Evolutionary conservation across 1,284 basidiomycete genomes (phyloP), one percentile per base, ranked within the genome.

Genomic region (Ganoderma lucidum): DNA sequence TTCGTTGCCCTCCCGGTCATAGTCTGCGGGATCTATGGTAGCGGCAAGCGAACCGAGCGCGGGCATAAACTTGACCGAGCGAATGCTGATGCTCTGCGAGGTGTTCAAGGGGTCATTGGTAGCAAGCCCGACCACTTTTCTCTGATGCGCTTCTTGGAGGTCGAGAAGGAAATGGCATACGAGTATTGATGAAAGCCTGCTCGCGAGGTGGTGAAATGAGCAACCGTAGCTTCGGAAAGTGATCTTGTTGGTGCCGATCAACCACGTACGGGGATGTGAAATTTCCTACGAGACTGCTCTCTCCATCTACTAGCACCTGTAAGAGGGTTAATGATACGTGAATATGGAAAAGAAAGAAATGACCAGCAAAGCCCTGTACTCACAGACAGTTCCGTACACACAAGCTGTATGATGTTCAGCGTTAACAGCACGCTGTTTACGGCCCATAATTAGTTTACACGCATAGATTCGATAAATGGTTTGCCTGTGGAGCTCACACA

Each of bases 41-140:
- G 48, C 48, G n/a, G n/a, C 48, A 51, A 51, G 48, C 48, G 48
- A 51, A 9, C 48, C 48, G 23, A 51, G 48, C 2, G 23, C 48
- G 1, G 48, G 48, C 19, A 17, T 17, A n/a, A 51, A n/a, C 8
- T 51, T 23, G n/a, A 51, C 19, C 2, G 48, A 51, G 19, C 48
- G n/a, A 28, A 51, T n/a, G 48, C n/a, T 23, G 48, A 51, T 9
- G 23, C n/a, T 51, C 48, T 51, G 48, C n/a, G n/a, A 51, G n/a
- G n/a, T 28, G 10, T 51, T 1, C 48, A 8, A 28, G 19, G 48
- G 23, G 9, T 51, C 12, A 14, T 51, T 6, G 19, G n/a, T 28
- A 10, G 48, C 76, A 10, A 84, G 87, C 67, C 86, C 86, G 15
- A 80, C 81, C 66, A 87, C 86, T 10, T 51, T 10, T 55, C 68